Base-by-base conservation (phyloP, 495 filamentous ascomycete species). In the Xylaria nigripes region DNA sequence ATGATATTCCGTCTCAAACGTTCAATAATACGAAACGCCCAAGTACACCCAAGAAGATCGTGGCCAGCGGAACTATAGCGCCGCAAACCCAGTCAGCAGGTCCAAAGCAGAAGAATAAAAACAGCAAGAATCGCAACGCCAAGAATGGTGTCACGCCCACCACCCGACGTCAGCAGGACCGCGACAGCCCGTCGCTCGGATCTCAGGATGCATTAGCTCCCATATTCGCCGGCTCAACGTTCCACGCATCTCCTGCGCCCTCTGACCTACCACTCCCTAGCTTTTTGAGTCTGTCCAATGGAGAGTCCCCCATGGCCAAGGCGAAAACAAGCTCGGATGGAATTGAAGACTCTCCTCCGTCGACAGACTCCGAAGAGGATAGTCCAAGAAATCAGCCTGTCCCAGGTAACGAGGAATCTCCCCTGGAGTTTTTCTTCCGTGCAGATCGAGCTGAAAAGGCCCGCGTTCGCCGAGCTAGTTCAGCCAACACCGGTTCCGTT, bases 181-280 rank as follows among this genome's bases (percentile, higher is more conserved):
- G 68, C n/a, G 65, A 51, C 29, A 78, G 72, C 2, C 63, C 63
- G n/a, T 36, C 51, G 1, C n/a, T 55, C 7, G 50, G 40, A 21
- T 45, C 65, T 13, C 71, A 72, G 50, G 57, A 70, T 13, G 54
- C 61, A 8, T 71, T 79, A 16, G 78, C 74, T 41, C 65, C 79
- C 55, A 78, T 88, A 54, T 99, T 96, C 68, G 93, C 93, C 13
- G 93, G 93, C 15, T 87, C 91, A 15, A 94, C 89, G 0, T 99
- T 99, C 68, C 92, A 96, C 66, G 86, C 89, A 10, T 99, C 93
- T 2, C 93, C 93, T 13, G 91, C 90, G 2, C 87, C 94, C 2
- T 92, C 90, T 3, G 81, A 89, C n/a, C 78, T 99, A 5, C 94
- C 94, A 0, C 87, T 96, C 40, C 93, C 93, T 1, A 93, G 83